These are phyloP conservation scores for Fusarium austroafricanum DNA, from an alignment of 2,329 filamentous ascomycete genomes.

Conservation along the genomic window DNA sequence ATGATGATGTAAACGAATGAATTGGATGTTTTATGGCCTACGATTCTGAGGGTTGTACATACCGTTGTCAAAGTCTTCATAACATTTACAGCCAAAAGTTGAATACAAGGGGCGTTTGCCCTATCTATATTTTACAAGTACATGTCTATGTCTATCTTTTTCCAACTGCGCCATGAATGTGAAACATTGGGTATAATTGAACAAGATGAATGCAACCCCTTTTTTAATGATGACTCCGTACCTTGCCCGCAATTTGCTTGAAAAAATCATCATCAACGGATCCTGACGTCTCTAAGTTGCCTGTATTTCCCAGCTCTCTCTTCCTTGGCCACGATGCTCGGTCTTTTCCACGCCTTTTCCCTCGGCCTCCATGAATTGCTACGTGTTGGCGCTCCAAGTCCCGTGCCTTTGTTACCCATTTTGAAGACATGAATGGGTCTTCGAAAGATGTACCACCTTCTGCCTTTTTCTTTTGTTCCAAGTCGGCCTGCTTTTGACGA, in stretches of 20 bases:
- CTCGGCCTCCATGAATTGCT: not conserved
- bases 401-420: constrained; percentile 7
- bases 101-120: constrained; percentile 7
- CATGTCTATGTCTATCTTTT: not conserved
- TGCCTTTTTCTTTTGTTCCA: not conserved
- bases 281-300: not conserved
- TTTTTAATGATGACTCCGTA: not conserved
- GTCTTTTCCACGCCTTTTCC: not conserved
- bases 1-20: constrained; percentile 4
- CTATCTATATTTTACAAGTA: not conserved
- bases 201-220: not conserved
- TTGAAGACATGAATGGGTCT: constrained; percentile 23
- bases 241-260: not conserved
- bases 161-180: constrained; percentile 11
- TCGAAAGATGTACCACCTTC: not conserved
- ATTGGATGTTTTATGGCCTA: not conserved
- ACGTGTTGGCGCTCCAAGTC: constrained; percentile 4
- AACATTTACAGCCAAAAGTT: constrained; percentile 16
- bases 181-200: constrained; percentile 18
- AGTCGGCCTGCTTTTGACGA: constrained; percentile 10
- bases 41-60: constrained; percentile 3
- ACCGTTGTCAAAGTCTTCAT: constrained; percentile 10
- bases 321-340: not conserved
- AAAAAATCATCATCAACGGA: not conserved
- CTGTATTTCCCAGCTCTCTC: not conserved